phyloP scores from a whole-genome alignment of 768 basidiomycete genomes.

The Punctularia strigosozonata region DNA sequence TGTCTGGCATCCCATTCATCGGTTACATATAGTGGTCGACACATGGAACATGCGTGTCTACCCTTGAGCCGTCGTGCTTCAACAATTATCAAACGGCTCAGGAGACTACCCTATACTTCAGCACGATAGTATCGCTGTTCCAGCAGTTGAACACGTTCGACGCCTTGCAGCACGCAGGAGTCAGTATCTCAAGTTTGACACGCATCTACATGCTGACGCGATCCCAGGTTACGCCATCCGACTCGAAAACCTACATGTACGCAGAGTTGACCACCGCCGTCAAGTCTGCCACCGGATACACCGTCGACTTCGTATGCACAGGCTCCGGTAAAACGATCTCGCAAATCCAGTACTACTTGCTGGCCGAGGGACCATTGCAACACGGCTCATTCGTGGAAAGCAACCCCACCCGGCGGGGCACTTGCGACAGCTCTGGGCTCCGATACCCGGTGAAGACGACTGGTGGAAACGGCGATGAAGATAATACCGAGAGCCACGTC shows the following conservation, averaged over 20 bases:
- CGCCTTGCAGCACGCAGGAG: neutral
- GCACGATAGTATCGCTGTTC: neutral
- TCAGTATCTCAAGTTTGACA: neutral
- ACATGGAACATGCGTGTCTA: constrained; percentile 6
- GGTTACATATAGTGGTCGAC: constrained; percentile 2
- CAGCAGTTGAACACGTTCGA: neutral
- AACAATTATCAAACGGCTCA: constrained; percentile 2
- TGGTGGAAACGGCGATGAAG: too few relatives aligned
- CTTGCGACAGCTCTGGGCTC: neutral
- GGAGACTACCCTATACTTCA: constrained; percentile 1
- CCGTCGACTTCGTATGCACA: constrained; percentile 1
- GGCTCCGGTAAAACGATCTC: neutral
- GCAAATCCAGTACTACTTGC: constrained; percentile 6
- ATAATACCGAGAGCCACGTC: too few relatives aligned
- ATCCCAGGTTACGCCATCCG: constrained; percentile 4
- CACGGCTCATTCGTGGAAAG: constrained; percentile 1
- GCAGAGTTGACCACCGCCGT: constrained; percentile 4
- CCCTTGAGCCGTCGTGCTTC: constrained; percentile 5
- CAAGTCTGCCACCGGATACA: constrained; percentile 1
- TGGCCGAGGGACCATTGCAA: constrained; percentile 6
- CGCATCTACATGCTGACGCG: neutral
- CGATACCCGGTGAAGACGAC: neutral
- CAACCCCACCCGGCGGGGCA: neutral
- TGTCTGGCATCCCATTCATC: neutral
- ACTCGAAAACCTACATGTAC: constrained; percentile 3